Conservation (phyloP, 1,139 yeast genomes). For the Pichia norvegensis region DNA sequence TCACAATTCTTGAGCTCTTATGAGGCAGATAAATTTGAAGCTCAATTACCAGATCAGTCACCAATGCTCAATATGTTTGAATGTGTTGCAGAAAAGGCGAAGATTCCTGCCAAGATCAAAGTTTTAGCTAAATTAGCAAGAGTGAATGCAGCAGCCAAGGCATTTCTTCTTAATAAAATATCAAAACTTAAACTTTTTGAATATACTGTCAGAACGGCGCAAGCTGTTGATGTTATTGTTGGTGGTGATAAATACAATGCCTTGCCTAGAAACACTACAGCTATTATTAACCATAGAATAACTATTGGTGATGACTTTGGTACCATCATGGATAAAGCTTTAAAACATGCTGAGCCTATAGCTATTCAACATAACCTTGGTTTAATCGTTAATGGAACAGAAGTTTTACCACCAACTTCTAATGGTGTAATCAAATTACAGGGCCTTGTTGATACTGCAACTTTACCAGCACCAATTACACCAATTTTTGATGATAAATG, state of each 20-base stretch:
- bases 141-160: constrained; percentile 25
- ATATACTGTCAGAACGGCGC: constrained; percentile 47
- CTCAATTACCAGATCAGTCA: constrained; percentile 38
- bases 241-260: constrained; percentile 59
- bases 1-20: constrained; percentile 42
- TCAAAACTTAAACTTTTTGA: constrained; percentile 21
- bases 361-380: constrained; percentile 44
- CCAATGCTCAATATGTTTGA: constrained; percentile 43
- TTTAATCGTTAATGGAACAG: constrained; percentile 31
- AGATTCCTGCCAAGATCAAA: constrained; percentile 1
- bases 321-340: constrained; percentile 22
- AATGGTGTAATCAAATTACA: constrained; percentile 42
- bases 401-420: constrained; percentile 27
- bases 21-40: constrained; percentile 42
- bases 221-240: constrained; percentile 48
- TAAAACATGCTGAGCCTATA: constrained; percentile 30
- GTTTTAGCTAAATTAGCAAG: constrained; percentile 9
- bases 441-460: constrained; percentile 10
- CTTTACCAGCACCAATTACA: constrained; percentile 36
- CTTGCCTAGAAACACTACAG: constrained; percentile 42
- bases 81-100: constrained; percentile 37
- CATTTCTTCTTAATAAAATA: constrained; percentile 31
- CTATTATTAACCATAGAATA: constrained; percentile 43
- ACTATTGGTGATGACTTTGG: constrained; percentile 35
- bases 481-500: constrained; percentile 36